A percentile compares a stretch with the other conserved stretches of the same genome.
phyloP scores from a whole-genome alignment of 495 filamentous ascomycete genomes.

The Penicillium cosmopolitanum region DNA sequence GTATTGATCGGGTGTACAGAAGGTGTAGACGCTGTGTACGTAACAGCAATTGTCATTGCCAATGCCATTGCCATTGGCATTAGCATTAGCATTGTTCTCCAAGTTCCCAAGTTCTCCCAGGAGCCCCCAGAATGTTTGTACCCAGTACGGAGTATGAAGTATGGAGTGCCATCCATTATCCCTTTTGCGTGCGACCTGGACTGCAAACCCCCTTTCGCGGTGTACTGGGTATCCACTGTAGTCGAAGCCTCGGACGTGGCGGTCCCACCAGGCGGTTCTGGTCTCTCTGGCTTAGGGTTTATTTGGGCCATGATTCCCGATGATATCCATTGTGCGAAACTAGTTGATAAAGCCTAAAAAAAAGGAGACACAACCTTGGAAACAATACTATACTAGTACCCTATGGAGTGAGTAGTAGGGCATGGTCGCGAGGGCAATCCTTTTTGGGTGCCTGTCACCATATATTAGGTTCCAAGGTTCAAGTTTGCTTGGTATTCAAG shows the following conservation, averaged over 20 bases:
- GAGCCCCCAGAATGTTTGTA: neutral
- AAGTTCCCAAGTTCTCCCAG: too few relatives aligned
- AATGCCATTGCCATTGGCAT: too few relatives aligned
- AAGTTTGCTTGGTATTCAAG: too few relatives aligned
- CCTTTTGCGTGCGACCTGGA: conserved; percentile 5
- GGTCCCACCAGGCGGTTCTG: conserved; percentile 19
- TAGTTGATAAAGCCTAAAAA: neutral
- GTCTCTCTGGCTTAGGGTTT: conserved; percentile 18
- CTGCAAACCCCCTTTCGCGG: conserved; percentile 3
- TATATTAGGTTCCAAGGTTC: neutral
- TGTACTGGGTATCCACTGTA: conserved; percentile 14
- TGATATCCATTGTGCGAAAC: conserved; percentile 1
- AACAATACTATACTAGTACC: neutral
- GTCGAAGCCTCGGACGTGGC: conserved; percentile 22
- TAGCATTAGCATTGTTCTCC: too few relatives aligned
- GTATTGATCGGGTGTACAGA: too few relatives aligned
- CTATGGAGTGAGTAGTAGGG: too few relatives aligned
- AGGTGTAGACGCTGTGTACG: neutral
- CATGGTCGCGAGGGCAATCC: neutral
- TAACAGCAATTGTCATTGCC: neutral
- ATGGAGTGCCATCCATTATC: neutral
- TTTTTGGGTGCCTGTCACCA: neutral
- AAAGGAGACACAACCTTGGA: neutral
- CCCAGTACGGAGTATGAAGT: neutral
- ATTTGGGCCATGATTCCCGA: neutral